Conservation (phyloP, 139 green algal species). For the Pseudopediastrum boryanum region DNA sequence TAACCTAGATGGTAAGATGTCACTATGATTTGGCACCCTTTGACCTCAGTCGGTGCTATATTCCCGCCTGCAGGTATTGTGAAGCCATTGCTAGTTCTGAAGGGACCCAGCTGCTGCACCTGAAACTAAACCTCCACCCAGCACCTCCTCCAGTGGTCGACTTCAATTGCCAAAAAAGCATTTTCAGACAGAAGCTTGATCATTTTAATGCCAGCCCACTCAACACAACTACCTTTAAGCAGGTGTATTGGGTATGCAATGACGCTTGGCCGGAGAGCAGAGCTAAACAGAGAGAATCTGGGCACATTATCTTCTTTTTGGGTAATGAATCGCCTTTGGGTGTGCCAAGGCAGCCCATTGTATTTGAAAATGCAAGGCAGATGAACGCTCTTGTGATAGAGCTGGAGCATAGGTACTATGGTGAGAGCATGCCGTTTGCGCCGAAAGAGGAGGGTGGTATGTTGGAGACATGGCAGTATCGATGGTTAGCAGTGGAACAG, state of each 20-base stretch:
- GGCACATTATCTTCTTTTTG: conserved; percentile 24
- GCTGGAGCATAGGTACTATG: conserved; percentile 24
- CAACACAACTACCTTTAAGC: not conserved
- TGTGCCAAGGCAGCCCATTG: conserved; percentile 15
- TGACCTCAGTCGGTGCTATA: too few relatives aligned
- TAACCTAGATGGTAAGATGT: too few relatives aligned
- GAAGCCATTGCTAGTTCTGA: too few relatives aligned
- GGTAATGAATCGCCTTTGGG: conserved; percentile 18
- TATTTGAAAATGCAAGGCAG: conserved; percentile 18
- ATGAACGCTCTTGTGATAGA: conserved; percentile 16
- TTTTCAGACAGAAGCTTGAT: conserved; percentile 10
- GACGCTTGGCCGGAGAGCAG: not conserved
- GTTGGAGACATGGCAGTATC: conserved; percentile 10
- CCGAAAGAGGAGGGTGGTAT: not conserved
- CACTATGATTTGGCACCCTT: too few relatives aligned
- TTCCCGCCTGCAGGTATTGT: too few relatives aligned
- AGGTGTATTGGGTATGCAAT: conserved; percentile 30
- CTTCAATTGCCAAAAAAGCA: conserved; percentile 7
- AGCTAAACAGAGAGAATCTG: not conserved
- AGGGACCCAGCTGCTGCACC: too few relatives aligned
- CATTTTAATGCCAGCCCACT: conserved; percentile 2
- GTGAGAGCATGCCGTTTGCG: conserved; percentile 4
- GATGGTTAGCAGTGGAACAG: conserved; percentile 19
- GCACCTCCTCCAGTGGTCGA: conserved; percentile 2
- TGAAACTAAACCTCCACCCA: too few relatives aligned